Evolutionary conservation across 345 rosid species (phyloP), one percentile per base, ranked within the genome.

Genomic region (Camelina neglecta): DNA sequence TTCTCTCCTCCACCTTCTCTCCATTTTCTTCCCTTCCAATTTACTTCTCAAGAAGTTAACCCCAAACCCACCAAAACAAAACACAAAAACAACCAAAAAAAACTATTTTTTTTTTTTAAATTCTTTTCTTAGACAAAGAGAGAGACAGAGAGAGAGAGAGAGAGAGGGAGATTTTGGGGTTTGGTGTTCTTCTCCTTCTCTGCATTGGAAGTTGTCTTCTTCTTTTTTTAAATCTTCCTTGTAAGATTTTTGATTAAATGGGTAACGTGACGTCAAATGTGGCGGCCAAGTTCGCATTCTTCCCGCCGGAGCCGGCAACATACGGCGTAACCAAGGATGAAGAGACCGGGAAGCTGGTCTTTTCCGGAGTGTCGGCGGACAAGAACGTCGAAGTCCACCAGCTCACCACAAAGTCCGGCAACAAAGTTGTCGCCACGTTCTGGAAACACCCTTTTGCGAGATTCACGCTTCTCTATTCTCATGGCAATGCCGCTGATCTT

Each of bases 211-310:
- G 9, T 48, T 71, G 0, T 63, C 33, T 31, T 69, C 18, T 35
- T 33, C 8, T 5, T 21, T 53, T 26, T 16, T 5, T 5, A 7
- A 54, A 44, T 39, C 13, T 38, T 42, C 11, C 8, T 67, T 67
- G 44, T 75, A 4, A n/a, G 39, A n/a, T 49, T 44, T 79, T 75
- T 41, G 53, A 58, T 50, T 50, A 70, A 57, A 95, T 95, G 99
- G 99, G 99, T 60, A 95, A 90, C 74, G 97, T 92, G 47, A 92
- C 99, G 64, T 90, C 98, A 26, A 87, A 69, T 65, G 97, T 95
- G 82, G 99, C 99, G 18, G 93, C 99, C 50, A 95, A 90, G 85
- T 90, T 95, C 76, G 99, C 99, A 8, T 95, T 95, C 63, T 95
- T 94, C 65, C 98, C 98, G 26, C 98, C 98, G 42, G 95, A 90